Conservation (phyloP, 495 filamentous ascomycete genomes). For the Penicillium nucicola region DNA sequence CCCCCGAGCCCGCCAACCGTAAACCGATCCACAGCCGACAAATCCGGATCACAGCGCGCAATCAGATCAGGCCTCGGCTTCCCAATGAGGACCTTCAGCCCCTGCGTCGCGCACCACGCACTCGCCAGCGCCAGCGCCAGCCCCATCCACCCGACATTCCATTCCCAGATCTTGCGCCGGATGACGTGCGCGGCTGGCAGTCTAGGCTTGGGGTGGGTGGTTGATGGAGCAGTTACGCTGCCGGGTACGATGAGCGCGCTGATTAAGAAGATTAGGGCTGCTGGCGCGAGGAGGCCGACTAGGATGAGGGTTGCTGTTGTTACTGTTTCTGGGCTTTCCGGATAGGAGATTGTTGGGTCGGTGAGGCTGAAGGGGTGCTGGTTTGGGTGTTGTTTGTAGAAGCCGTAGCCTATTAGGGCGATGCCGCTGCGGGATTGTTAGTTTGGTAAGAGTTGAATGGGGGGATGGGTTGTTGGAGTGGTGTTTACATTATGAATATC, state of each 20-base stretch:
- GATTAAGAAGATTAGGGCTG: slow-evolving; percentile 45
- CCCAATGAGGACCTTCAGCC: slow-evolving; percentile 61
- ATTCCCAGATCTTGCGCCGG: slow-evolving; percentile 52
- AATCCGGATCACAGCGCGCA: slow-evolving; percentile 56
- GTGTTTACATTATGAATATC: slow-evolving; percentile 48
- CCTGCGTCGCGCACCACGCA: slow-evolving; percentile 57
- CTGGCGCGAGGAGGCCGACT: slow-evolving; percentile 51
- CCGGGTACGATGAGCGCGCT: slow-evolving; percentile 50
- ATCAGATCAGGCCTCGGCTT: slow-evolving; percentile 65
- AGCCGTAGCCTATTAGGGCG: slow-evolving; percentile 44
- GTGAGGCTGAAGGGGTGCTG: slow-evolving; percentile 46
- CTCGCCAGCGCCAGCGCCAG: slow-evolving; percentile 54
- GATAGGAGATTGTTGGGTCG: slow-evolving; percentile 58
- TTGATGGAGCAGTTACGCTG: slow-evolving; percentile 18
- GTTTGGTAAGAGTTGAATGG: neutral
- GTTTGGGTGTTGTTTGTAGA: slow-evolving; percentile 39
- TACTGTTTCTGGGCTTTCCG: slow-evolving; percentile 55
- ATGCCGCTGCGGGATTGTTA: slow-evolving; percentile 30
- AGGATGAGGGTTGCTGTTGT: slow-evolving; percentile 47
- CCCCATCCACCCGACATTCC: slow-evolving; percentile 63
- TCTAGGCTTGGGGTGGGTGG: slow-evolving; percentile 5
- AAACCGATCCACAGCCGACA: slow-evolving; percentile 37
- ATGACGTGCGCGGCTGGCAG: slow-evolving; percentile 29
- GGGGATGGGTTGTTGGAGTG: neutral
- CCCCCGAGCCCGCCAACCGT: slow-evolving; percentile 51